Conservation (phyloP, 2,329 filamentous ascomycete species). For the Aspergillus phoenicis region DNA sequence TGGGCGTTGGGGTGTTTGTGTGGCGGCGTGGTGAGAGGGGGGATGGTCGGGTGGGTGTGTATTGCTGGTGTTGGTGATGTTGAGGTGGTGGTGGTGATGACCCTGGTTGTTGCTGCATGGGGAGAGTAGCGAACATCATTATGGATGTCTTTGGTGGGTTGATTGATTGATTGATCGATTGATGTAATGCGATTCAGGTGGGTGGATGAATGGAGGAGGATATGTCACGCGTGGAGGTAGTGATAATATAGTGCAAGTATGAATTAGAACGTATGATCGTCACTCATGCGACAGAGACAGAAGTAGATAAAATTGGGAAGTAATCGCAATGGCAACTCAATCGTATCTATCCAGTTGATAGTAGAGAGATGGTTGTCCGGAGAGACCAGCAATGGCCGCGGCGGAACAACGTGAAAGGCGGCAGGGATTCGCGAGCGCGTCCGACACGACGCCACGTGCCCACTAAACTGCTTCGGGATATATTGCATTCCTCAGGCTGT, state of each 20-base stretch:
- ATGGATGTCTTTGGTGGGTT: neutral
- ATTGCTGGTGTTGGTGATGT: neutral
- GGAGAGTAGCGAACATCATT: conserved; percentile 36
- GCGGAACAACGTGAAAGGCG: neutral
- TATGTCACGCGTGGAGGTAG: too few species aligned
- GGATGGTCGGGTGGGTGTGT: conserved; percentile 27
- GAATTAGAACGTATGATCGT: too few species aligned
- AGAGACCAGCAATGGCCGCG: conserved; percentile 4
- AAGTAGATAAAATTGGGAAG: too few species aligned
- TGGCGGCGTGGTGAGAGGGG: conserved; percentile 25
- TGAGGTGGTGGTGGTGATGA: conserved; percentile 15
- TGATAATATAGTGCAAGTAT: too few species aligned
- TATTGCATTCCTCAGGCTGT: conserved; percentile 28
- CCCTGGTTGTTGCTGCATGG: conserved; percentile 20
- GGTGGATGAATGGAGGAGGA: too few species aligned
- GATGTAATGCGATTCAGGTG: neutral
- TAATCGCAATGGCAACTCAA: neutral
- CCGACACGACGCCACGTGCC: conserved; percentile 17
- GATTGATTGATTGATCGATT: too few species aligned
- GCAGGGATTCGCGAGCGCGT: conserved; percentile 15
- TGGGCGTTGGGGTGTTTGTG: neutral
- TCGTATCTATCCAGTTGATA: neutral
- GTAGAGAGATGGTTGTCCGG: neutral
- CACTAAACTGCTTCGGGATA: conserved; percentile 19
- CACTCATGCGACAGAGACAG: too few species aligned